Base-by-base conservation (phyloP, 2,329 filamentous ascomycete species). In the Aureobasidium uvarum region DNA sequence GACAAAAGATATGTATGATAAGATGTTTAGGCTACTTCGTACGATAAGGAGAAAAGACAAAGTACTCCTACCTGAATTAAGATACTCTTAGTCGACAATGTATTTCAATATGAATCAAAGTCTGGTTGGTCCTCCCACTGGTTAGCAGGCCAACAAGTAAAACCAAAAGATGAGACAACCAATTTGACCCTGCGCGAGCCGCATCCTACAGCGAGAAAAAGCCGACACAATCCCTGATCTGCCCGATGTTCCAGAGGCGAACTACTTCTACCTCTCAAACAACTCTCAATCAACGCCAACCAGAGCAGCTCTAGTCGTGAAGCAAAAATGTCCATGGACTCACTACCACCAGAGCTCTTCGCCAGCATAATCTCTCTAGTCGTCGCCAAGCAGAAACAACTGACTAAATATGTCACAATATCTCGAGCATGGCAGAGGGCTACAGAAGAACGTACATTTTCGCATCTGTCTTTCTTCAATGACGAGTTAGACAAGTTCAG, bases 381-480 rank as follows among this genome's bases (percentile, higher is more conserved):
- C 10, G 18, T 36, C 23, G 14, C 33, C 18, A 18, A 38, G 18
- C 7, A 52, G 11, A 11, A 33, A 11, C 50, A 18, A 18, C 8
- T 20, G 7, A 25, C 23, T 20, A 52, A 63, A 41, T 54, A 43
- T 38, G 48, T 28, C 33, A 63, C 48, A 8, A 52, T 63, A 41
- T 63, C 59, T 33, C 48, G 59, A 63, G 48, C 59, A 16, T 63
- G 46, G 46, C 59, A 63, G 31, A 14, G n/a, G 18, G 25, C 23
- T 2, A 38, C 54, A 33, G 59, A 63, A 18, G 20, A 63, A 18
- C 38, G 28, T 48, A 52, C 46, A 10, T 63, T 52, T 38, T 51
- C 59, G 18, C 59, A 43, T 16, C 13, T 63, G 8, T 31, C 45
- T 11, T 16, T 63, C 20, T 39, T n/a, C 36, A 41, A 25, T 6